Percentiles rank a stretch among this genome's conserved stretches.
These are phyloP conservation scores for Moniliella sp. DNA, from an alignment of 1,284 basidiomycete species.

Conservation along the genomic window DNA sequence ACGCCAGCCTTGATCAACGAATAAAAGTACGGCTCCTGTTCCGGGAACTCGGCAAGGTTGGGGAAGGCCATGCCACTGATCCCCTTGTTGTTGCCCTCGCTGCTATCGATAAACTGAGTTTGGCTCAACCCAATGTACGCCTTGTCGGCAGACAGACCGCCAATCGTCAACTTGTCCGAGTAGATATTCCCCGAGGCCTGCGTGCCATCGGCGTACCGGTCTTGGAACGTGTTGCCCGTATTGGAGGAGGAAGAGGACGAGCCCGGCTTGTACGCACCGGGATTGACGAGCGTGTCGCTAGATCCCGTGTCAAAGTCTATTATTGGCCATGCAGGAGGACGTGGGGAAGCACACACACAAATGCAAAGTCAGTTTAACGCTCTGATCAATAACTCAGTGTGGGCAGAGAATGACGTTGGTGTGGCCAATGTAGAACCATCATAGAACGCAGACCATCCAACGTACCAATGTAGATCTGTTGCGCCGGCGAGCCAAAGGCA, in stretches of 20 bases:
- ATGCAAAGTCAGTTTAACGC: no score
- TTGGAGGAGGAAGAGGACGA: constrained; percentile 2
- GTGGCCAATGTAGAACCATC: no score
- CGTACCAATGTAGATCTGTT: constrained; percentile 1
- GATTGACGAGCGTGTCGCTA: constrained; percentile 24
- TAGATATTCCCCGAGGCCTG: no score
- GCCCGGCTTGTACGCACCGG: constrained; percentile 7
- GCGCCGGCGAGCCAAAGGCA: constrained; percentile 1
- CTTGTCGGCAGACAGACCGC: constrained; percentile 1
- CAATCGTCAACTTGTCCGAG: constrained; percentile 2
- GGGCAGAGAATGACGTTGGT: no score
- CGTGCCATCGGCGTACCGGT: constrained; percentile 3
- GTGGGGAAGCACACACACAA: no score
- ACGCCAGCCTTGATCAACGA: not conserved
- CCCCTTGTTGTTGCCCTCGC: no score
- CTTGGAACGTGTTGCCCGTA: constrained; percentile 2
- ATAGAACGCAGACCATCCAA: no score
- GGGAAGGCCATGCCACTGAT: not conserved
- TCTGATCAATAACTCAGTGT: no score
- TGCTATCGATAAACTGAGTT: no score
- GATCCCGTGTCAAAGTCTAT: not conserved
- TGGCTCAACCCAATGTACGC: no score
- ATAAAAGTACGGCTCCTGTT: not conserved
- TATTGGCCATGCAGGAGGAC: no score
- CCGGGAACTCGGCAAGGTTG: not conserved